phyloP scores from a whole-genome alignment of 495 filamentous ascomycete species.

The Astrothelium subdiscretum region DNA sequence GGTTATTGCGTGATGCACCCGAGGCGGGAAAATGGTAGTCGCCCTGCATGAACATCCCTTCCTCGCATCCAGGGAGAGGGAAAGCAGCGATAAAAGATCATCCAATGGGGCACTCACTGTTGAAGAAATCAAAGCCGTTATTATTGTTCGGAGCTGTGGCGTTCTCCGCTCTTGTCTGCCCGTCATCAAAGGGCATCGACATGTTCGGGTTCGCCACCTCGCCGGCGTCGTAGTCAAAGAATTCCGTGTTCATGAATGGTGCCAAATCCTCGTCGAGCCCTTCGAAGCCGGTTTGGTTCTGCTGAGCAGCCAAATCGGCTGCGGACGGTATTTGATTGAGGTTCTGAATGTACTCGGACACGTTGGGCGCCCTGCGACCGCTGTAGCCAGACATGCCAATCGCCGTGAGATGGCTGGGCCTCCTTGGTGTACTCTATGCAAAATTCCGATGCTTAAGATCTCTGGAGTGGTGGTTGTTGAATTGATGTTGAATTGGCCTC shows the following conservation, averaged over 20 bases:
- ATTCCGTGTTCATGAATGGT: conserved; percentile 86
- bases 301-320: conserved; percentile 50
- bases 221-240: conserved; percentile 69
- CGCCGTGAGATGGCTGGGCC: background rate
- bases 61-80: background rate
- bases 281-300: conserved; percentile 45
- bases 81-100: background rate
- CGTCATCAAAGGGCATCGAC: background rate
- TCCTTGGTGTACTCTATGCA: background rate
- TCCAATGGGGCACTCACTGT: background rate
- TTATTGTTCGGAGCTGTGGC: conserved; percentile 1
- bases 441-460: background rate
- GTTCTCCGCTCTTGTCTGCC: conserved; percentile 6
- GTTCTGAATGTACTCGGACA: conserved; percentile 78
- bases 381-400: conserved; percentile 53
- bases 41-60: background rate
- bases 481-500: background rate
- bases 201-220: background rate
- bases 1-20: conserved; percentile 22
- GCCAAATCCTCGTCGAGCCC: conserved; percentile 61
- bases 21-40: background rate
- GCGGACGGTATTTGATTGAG: conserved; percentile 65
- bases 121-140: conserved; percentile 2
- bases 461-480: background rate
- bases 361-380: conserved; percentile 63